A percentile compares a stretch with the other conserved stretches of the same genome.
phyloP scores from a whole-genome alignment of 2,329 filamentous ascomycete species.

The Hymenoscyphus repandus region DNA sequence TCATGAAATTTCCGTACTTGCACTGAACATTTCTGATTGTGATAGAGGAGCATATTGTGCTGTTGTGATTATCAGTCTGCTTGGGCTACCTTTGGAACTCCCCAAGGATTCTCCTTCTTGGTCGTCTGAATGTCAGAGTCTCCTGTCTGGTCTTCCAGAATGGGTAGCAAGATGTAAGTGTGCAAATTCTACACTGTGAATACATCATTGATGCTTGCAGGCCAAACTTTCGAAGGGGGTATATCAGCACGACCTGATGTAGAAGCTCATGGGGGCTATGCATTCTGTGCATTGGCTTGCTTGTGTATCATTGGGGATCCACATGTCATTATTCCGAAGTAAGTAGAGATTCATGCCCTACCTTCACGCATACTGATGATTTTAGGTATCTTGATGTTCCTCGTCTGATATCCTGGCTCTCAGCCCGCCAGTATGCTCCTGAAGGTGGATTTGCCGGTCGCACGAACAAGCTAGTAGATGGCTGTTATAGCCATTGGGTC shows the following conservation, averaged over 20 bases:
- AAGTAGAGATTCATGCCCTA: slow-evolving; percentile 33
- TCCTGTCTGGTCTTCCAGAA: slow-evolving; percentile 69
- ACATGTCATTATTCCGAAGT: slow-evolving; percentile 67
- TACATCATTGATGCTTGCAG: slow-evolving; percentile 36
- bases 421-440: slow-evolving; percentile 79
- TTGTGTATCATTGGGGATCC: slow-evolving; percentile 81
- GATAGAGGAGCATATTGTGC: slow-evolving; percentile 85
- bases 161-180: slow-evolving; percentile 75
- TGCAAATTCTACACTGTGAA: slow-evolving; percentile 3
- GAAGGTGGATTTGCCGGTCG: slow-evolving; percentile 91
- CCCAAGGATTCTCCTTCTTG: slow-evolving; percentile 66
- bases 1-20: neutral
- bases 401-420: slow-evolving; percentile 79
- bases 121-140: slow-evolving; percentile 54
- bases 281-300: slow-evolving; percentile 88
- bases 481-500: slow-evolving; percentile 98
- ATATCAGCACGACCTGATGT: slow-evolving; percentile 79
- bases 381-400: slow-evolving; percentile 70
- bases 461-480: slow-evolving; percentile 96
- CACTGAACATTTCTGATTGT: slow-evolving; percentile 14
- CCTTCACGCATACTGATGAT: slow-evolving; percentile 17
- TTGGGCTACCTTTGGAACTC: slow-evolving; percentile 77
- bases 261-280: slow-evolving; percentile 95
- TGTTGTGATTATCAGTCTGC: slow-evolving; percentile 73
- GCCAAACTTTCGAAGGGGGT: slow-evolving; percentile 92